Percentiles rank a stretch among this genome's conserved stretches.
Conservation (phyloP, 768 basidiomycete species). For the Pisolithus orientalis region DNA sequence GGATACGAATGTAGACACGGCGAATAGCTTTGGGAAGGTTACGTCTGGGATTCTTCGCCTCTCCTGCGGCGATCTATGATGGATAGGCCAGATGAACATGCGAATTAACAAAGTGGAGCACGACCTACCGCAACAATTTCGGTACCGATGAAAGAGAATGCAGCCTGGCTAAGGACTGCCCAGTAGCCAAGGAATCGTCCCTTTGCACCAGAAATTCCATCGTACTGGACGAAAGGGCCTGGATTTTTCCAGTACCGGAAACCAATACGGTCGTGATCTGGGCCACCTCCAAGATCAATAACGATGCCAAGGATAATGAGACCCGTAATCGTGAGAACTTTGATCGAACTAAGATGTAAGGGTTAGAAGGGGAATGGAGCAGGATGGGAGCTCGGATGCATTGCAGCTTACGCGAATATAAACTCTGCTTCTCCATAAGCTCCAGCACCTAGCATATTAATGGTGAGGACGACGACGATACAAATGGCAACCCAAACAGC, state of each 20-base stretch:
- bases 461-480: slow-evolving; percentile 65
- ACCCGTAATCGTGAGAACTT: slow-evolving; percentile 79
- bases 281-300: slow-evolving; percentile 86
- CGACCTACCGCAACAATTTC: slow-evolving; percentile 82
- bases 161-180: slow-evolving; percentile 76
- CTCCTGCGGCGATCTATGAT: slow-evolving; percentile 75
- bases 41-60: slow-evolving; percentile 80
- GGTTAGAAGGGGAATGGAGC: background rate
- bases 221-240: slow-evolving; percentile 78
- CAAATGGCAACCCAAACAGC: slow-evolving; percentile 80
- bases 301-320: slow-evolving; percentile 65
- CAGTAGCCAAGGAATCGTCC: slow-evolving; percentile 75
- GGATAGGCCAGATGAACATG: slow-evolving; percentile 2
- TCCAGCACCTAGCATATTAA: slow-evolving; percentile 71
- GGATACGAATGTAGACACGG: slow-evolving; percentile 69
- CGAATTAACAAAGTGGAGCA: background rate
- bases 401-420: slow-evolving; percentile 57
- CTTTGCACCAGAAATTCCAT: slow-evolving; percentile 54
- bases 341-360: slow-evolving; percentile 52
- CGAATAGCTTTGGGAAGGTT: slow-evolving; percentile 53
- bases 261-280: slow-evolving; percentile 61
- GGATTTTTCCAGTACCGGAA: slow-evolving; percentile 78
- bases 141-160: slow-evolving; percentile 90
- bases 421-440: slow-evolving; percentile 86
- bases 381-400: background rate